phyloP scores from a whole-genome alignment of 2,329 filamentous ascomycete genomes.

The Colletotrichum echinochloae region DNA sequence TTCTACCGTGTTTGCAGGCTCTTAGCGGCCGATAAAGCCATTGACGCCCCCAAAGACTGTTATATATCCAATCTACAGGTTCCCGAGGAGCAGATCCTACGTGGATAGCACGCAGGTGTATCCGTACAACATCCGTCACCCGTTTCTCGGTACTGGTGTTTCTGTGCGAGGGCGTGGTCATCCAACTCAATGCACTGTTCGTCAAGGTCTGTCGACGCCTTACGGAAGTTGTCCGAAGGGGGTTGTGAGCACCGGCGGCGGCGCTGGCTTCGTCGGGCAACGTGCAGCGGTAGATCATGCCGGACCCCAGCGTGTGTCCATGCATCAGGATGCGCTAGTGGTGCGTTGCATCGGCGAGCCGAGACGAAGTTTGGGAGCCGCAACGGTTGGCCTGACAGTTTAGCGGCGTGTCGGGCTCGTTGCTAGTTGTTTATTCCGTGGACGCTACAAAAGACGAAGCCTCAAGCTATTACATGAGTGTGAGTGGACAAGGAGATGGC shows the following conservation, averaged over 20 bases:
- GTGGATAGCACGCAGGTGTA: neutral
- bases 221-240: conserved; percentile 21
- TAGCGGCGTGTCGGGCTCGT: neutral
- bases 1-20: neutral
- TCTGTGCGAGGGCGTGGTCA: too few relatives aligned
- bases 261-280: neutral
- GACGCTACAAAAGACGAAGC: neutral
- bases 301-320: neutral
- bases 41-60: neutral
- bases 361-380: neutral
- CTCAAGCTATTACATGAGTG: neutral
- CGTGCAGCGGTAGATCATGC: neutral
- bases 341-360: neutral
- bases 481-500: neutral
- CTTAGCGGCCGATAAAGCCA: neutral
- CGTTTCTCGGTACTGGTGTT: too few relatives aligned
- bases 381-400: neutral
- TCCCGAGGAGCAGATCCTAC: too few relatives aligned
- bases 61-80: neutral
- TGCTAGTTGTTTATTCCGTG: neutral
- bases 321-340: neutral
- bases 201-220: neutral
- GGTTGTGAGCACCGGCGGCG: neutral
- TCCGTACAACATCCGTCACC: neutral
- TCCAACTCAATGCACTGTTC: neutral